Evolutionary conservation across 352 stramenopile species (phyloP).

Genomic region (Pythium diclinum): DNA sequence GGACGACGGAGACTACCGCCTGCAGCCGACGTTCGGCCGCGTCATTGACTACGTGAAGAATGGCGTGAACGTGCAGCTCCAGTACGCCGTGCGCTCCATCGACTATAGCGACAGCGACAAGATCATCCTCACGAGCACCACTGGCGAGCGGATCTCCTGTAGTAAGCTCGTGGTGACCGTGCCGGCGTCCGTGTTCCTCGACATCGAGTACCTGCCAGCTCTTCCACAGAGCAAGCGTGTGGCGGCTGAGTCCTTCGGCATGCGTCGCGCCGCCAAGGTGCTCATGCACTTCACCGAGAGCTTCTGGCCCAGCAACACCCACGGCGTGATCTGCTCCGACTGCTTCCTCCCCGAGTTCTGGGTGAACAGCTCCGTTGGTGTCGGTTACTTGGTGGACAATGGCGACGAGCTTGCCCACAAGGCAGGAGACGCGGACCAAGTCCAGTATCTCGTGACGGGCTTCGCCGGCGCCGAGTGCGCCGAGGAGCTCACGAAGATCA

Average conservation of each 20-base stretch:
- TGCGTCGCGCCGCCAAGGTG: conserved; percentile 75
- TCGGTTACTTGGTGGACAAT: conserved; percentile 57
- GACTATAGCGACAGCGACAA: conserved; percentile 49
- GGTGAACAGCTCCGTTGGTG: conserved; percentile 69
- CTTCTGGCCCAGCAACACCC: conserved; percentile 72
- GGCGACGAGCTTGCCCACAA: conserved; percentile 33
- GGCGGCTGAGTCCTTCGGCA: conserved; percentile 64
- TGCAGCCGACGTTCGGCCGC: conserved; percentile 64
- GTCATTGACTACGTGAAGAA: conserved; percentile 59
- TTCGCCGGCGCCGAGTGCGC: conserved; percentile 69
- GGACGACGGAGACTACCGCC: conserved; percentile 76
- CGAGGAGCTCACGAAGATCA: conserved; percentile 43
- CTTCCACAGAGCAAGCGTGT: conserved; percentile 55
- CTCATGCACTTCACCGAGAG: conserved; percentile 60
- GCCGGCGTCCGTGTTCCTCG: conserved; percentile 68
- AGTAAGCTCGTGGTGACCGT: conserved; percentile 67
- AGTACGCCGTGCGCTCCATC: conserved; percentile 54
- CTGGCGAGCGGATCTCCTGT: conserved; percentile 58
- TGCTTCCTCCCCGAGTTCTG: conserved; percentile 84
- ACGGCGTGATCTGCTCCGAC: conserved; percentile 80
- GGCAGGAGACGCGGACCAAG: conserved; percentile 5
- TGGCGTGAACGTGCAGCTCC: conserved; percentile 46
- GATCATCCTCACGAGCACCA: conserved; percentile 57
- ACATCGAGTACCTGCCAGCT: conserved; percentile 65
- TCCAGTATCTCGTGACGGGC: conserved; percentile 72